Percentiles rank a stretch among this genome's conserved stretches.
These are phyloP conservation scores for Picea mariana DNA, from an alignment of 83 land plant genomes.

Conservation along the genomic window DNA sequence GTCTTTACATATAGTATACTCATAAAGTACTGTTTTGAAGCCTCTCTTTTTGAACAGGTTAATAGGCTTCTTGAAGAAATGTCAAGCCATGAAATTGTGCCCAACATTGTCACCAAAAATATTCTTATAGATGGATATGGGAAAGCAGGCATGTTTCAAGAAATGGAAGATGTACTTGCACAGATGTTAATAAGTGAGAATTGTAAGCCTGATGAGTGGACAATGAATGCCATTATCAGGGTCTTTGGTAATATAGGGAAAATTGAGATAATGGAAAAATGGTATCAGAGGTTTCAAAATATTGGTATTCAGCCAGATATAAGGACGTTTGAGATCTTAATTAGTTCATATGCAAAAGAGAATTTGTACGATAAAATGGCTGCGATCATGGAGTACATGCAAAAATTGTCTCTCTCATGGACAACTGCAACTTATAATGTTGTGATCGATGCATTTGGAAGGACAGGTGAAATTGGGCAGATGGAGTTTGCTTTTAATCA, in stretches of 20 bases:
- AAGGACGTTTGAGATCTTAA: constrained; percentile 66
- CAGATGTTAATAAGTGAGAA: constrained; percentile 53
- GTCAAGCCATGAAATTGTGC: constrained; percentile 57
- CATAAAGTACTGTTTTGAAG: constrained; percentile 59
- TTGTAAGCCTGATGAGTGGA: constrained; percentile 69
- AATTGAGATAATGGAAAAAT: constrained; percentile 76
- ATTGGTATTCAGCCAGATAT: constrained; percentile 69
- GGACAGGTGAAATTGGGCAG: constrained; percentile 57
- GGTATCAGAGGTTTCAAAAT: constrained; percentile 70
- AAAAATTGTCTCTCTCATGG: constrained; percentile 53
- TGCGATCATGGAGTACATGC: constrained; percentile 66
- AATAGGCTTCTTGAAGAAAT: constrained; percentile 56
- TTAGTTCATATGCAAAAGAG: constrained; percentile 72
- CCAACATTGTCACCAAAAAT: constrained; percentile 78
- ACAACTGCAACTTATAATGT: constrained; percentile 64
- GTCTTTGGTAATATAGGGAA: constrained; percentile 67
- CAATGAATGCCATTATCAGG: constrained; percentile 66
- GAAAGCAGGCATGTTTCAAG: constrained; percentile 66
- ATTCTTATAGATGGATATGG: constrained; percentile 84
- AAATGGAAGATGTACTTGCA: constrained; percentile 58
- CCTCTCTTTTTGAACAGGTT: constrained; percentile 51
- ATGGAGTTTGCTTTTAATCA: constrained; percentile 53
- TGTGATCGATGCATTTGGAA: constrained; percentile 72
- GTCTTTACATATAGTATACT: constrained; percentile 72
- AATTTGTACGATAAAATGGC: constrained; percentile 69